Evolutionary conservation across 768 basidiomycete species (phyloP).

Genomic region (Calocera viscosa): DNA sequence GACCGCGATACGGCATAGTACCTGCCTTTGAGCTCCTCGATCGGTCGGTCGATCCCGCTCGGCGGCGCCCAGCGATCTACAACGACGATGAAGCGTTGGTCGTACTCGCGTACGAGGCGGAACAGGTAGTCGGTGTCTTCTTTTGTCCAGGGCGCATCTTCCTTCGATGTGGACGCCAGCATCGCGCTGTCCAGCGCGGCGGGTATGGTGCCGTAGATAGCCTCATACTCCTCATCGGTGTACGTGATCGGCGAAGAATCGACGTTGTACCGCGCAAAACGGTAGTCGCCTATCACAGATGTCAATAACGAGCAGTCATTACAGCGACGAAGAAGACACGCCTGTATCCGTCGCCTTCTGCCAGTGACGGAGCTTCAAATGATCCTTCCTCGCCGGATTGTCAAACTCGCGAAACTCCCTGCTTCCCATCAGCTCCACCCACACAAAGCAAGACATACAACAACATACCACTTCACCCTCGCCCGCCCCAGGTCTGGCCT

Average conservation of each 20-base stretch:
- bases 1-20: slow-evolving; percentile 88
- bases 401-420: slow-evolving; percentile 70
- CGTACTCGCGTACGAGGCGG: slow-evolving; percentile 62
- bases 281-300: slow-evolving; percentile 32
- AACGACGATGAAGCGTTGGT: slow-evolving; percentile 79
- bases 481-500: slow-evolving; percentile 60
- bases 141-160: slow-evolving; percentile 77
- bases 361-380: slow-evolving; percentile 74
- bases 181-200: background rate
- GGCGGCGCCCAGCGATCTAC: slow-evolving; percentile 61
- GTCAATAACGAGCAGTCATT: background rate
- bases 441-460: background rate
- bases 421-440: slow-evolving; percentile 1
- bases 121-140: slow-evolving; percentile 94
- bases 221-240: slow-evolving; percentile 72
- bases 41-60: slow-evolving; percentile 6
- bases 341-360: slow-evolving; percentile 38
- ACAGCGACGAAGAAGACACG: background rate
- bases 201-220: background rate
- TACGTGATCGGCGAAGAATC: slow-evolving; percentile 45
- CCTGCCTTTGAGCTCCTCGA: slow-evolving; percentile 81
- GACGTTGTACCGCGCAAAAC: slow-evolving; percentile 73
- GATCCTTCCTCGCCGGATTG: slow-evolving; percentile 56
- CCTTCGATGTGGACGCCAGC: slow-evolving; percentile 6
- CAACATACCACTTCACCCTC: slow-evolving; percentile 56